Evolutionary conservation across 805 yeast genomes (phyloP), one percentile per base, ranked within the genome.

Genomic region (Nakazawaea sp.): DNA sequence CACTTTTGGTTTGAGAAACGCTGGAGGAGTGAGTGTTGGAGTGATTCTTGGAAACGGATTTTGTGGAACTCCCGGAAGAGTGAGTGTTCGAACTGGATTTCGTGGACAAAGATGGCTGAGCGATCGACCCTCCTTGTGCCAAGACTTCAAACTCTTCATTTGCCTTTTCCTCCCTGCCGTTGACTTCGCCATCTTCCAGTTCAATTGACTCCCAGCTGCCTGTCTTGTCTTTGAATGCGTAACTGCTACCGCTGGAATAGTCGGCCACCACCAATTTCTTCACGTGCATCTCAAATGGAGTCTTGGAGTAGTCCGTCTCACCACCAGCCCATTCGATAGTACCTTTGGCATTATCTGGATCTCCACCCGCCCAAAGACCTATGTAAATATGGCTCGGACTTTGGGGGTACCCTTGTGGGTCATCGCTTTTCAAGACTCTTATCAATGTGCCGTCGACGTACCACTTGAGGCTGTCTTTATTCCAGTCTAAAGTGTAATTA

Each of bases 261-360:
- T 81, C 88, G 18, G 78, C 63, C n/a, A 84, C 81, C 21, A 67
- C 55, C 30, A 86, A 51, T 4, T 69, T 62, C 50, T 78, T 64
- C 46, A 88, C 67, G 46, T 66, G 50, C 83, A 84, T 81, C 16
- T 75, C 52, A 58, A 77, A 85, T 36, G 92, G 90, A 19, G 76
- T 85, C 20, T 72, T 51, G 4, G 72, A 43, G 51, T 75, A 81
- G 51, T 83, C 79, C 11, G 87, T 76, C 15, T 47, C 42, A 40
- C 94, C 95, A 41, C 90, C 90, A 4, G 90, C 87, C 92, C 92
- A 82, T 50, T 75, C 75, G 40, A 82, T 80, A 2, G 89, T 81
- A 34, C 90, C 90, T 27, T 63, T 62, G 6, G 66, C 62, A 48
- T 81, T 81, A 18, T 62, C 47, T 21, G 82, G 62, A 56, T 81